Evolutionary conservation across 371 early-diverging fungal genomes (phyloP).

Genomic region (Vittaforma corneae): DNA sequence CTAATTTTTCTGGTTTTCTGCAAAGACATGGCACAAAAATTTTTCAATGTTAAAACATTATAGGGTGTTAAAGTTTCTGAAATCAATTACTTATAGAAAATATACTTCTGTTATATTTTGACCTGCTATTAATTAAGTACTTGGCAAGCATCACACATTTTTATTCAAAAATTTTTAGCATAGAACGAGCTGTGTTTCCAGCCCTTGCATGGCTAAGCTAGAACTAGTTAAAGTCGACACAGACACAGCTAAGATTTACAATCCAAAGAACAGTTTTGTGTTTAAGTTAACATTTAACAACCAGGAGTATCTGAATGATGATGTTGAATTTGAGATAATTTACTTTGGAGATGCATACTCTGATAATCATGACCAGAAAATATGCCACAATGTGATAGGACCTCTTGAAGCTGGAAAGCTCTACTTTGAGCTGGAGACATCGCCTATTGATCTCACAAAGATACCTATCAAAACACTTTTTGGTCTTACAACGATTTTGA

Average conservation of each 20-base stretch:
- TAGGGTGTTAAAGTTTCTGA: too few species aligned
- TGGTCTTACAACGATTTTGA: slow-evolving; percentile 51
- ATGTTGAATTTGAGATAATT: slow-evolving; percentile 36
- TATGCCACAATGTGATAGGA: slow-evolving; percentile 44
- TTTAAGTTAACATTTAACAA: slow-evolving; percentile 30
- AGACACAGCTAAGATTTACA: slow-evolving; percentile 13
- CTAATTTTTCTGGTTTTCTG: too few species aligned
- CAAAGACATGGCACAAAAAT: too few species aligned
- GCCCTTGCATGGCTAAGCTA: too few species aligned
- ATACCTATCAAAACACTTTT: slow-evolving; percentile 48
- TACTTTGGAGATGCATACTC: slow-evolving; percentile 34
- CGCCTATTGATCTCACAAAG: slow-evolving; percentile 33
- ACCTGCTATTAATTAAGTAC: too few species aligned
- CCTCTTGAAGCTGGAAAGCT: slow-evolving; percentile 47
- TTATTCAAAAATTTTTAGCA: too few species aligned
- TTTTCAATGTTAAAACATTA: too few species aligned
- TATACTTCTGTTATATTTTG: too few species aligned
- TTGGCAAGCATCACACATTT: too few species aligned
- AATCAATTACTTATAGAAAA: too few species aligned
- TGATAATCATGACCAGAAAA: slow-evolving; percentile 50
- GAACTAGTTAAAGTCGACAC: slow-evolving; percentile 25
- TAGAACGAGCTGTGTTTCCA: too few species aligned
- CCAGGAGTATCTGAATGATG: slow-evolving; percentile 26
- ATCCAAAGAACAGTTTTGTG: slow-evolving; percentile 19
- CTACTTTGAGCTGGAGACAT: slow-evolving; percentile 47